Evolutionary conservation across 2,329 filamentous ascomycete genomes (phyloP), one percentile per base, ranked within the genome.

Genomic region (Ophiocordyceps camponoti-rufipedis): DNA sequence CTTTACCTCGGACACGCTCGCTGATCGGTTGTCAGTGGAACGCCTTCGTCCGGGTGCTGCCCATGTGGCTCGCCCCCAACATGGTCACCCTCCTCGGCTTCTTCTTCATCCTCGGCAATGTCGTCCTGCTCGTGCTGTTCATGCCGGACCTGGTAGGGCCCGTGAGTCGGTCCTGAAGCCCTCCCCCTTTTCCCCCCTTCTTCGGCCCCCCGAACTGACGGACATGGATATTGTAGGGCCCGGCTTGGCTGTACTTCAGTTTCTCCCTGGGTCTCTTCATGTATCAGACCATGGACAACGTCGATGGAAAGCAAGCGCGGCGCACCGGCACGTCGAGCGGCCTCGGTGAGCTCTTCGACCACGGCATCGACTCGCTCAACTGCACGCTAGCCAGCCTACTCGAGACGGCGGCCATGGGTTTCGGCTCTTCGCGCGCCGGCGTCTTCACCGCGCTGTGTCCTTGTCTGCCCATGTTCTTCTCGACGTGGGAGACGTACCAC

Each of bases 271-370:
- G 91, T 39, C 74, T 98, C 48, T 98, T 94, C 82, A 91, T 94
- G 85, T 94, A 96, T 65, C 93, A 91, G 54, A 98, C 91, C 13
- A 88, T 98, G 82, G 91, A 98, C 69, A 98, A 98, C 62, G 82
- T 96, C 51, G 91, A 98, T 62, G 91, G 91, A 54, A 98, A 98
- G 67, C 91, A 98, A 68, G 91, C 91, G 47, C 76, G 91, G 51
- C 75, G 91, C 56, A 98, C 91, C 4, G 88, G 89, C 45, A 95
- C 89, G 4, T 96, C 89, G 29, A 95, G 87, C 60, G 86, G 86
- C 1, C 72, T 98, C 28, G 91, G 91, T 54, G 91, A 98, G 65
- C 78, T 98, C 13, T 98, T 98, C 65, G 91, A 98, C 65, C 91
- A 98, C 66, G 91, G 91, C 52, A 96, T 98, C 64, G 91, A 98